Evolutionary conservation across 768 basidiomycete genomes (phyloP), one percentile per base, ranked within the genome.

Genomic region (Aureoboletus auriporus): DNA sequence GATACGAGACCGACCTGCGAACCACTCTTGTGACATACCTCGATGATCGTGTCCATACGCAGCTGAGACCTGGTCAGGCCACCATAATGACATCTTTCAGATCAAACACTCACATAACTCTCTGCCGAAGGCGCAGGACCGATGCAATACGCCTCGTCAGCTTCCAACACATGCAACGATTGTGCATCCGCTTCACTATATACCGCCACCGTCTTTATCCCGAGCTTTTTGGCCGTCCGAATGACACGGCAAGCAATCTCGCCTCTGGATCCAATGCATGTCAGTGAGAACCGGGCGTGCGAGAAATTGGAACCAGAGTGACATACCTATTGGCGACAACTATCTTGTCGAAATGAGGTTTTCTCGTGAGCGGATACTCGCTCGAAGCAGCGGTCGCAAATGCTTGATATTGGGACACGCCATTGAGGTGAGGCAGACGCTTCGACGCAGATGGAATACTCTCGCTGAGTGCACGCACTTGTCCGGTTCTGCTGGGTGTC

Each of bases 221-320:
- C 93, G 4, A 96, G 73, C 61, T 86, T 88, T 66, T 75, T 82
- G 3, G 91, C 90, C 0, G 93, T 95, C 23, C 89, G 84, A 47
- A 95, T 95, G 38, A 97, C 90, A 16, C 93, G 84, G 66, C 94
- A 96, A 6, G 93, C 93, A 54, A 97, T 97, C 69, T 97, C 93
- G 40, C 93, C 93, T 66, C 93, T 95, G 52, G 5, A 16, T 51
- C 13, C 38, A 30, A n/a, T n/a, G n/a, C n/a, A n/a, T n/a, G n/a
- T n/a, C 40, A 34, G 31, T 17, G 48, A 28, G 23, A 31, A 26
- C 38, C 11, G 10, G 35, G 10, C 29, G 23, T 10, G 26, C 11
- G 6, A 8, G 36, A 34, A 8, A 2, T 4, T 13, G 6, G 7
- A 23, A 23, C 20, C 20, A 23, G 20, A 23, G 2, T 23, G 12